Conservation (phyloP, 768 basidiomycete species). For the Gloeopeniophorella convolvens region DNA sequence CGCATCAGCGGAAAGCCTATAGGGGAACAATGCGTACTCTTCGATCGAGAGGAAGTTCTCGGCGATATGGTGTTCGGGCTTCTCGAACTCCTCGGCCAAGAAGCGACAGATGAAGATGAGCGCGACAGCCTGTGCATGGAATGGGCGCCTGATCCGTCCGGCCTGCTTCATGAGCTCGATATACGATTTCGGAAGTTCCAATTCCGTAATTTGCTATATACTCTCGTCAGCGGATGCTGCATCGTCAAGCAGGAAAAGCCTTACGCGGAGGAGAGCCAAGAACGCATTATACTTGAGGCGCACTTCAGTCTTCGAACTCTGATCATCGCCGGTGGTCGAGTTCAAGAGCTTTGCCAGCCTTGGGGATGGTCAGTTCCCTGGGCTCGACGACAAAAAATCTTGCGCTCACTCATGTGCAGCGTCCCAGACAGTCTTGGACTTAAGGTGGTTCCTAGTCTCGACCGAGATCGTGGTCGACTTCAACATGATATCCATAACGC, state of each 20-base stretch:
- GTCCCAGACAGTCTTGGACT: conserved; percentile 8
- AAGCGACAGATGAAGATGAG: conserved; percentile 13
- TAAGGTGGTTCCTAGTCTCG: conserved; percentile 5
- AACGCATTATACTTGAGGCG: conserved; percentile 10
- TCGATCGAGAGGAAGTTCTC: conserved; percentile 8
- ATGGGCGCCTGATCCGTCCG: conserved; percentile 12
- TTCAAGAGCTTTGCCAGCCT: conserved; percentile 7
- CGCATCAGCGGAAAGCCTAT: neutral
- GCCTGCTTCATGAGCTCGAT: conserved; percentile 13
- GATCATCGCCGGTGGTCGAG: neutral
- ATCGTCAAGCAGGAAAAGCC: neutral
- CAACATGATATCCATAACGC: conserved; percentile 3
- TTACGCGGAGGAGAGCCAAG: conserved; percentile 4
- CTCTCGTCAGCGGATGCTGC: conserved; percentile 4
- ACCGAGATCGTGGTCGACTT: neutral
- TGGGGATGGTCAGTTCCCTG: neutral
- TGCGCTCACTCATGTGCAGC: conserved; percentile 6
- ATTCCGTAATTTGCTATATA: conserved; percentile 4
- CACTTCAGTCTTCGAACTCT: neutral
- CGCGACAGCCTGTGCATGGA: conserved; percentile 12
- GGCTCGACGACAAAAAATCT: neutral
- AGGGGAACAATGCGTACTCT: conserved; percentile 4
- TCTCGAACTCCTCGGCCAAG: conserved; percentile 7
- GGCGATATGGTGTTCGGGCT: neutral
- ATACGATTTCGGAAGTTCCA: conserved; percentile 9